Evolutionary conservation across 179 eudicot genomes (phyloP), one percentile per base, ranked within the genome.

Genomic region (Sideroxylon spinosum): DNA sequence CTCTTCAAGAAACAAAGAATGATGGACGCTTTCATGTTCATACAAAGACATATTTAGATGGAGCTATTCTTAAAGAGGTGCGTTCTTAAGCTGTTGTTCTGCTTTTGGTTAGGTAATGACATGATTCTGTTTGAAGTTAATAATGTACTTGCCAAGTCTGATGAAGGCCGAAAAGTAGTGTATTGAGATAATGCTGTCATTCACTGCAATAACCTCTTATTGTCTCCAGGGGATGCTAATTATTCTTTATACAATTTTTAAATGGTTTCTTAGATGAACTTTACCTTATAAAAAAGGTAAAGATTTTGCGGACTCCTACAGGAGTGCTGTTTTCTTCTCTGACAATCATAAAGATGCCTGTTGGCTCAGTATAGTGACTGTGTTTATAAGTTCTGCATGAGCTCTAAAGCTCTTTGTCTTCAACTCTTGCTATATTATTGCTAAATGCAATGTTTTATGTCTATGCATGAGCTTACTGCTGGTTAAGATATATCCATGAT

Each of bases 1-100:
- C 99, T 69, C 89, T 95, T 81, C 99, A 95, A 72, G 99, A 93
- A 83, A 92, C 98, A 66, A 89, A 93, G 89, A 91, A 87, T 49
- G 98, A 93, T 78, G 99, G 99, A 17, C 98, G 97, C 78, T 93
- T 95, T 78, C 99, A 93, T 85, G 98, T 95, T 81, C 92, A 90
- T 78, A 93, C 99, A 80, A 95, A 88, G 85, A 95, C 94, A 60
- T 92, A 89, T 89, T 84, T 95, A 59, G 99, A 95, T 80, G 99
- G 99, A 63, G 97, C 99, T 76, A 90, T 95, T 76, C 96, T 95
- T 73, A 95, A 88, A 88, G 99, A 95, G 92, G 99, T 93, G 26
- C 11, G 49, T 76, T 16, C 19, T 49, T 61, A 37, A 37, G 46
- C 60, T 48, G 52, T 50, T 23, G 6, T 57, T 48, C 50, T 29